Evolutionary conservation across 148 eudicot species (phyloP).

Genomic region (Silene uniflora): DNA sequence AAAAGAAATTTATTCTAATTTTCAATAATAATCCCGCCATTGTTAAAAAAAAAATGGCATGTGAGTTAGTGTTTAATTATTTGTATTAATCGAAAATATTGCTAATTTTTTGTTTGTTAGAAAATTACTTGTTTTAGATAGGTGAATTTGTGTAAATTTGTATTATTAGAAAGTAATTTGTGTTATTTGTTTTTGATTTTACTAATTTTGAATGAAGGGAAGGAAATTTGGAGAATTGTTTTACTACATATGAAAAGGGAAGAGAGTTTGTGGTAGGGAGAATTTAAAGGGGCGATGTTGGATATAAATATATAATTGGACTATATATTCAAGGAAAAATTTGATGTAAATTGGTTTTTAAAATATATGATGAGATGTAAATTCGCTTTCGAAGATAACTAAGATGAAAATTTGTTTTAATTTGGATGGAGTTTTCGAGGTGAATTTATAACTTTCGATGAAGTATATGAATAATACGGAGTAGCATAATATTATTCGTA

Average conservation of each 20-base stretch:
- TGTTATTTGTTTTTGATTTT: background rate
- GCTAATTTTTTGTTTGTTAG: background rate
- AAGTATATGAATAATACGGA: too few relatives aligned
- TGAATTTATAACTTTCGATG: too few relatives aligned
- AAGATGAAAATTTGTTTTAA: too few relatives aligned
- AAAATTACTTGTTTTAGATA: background rate
- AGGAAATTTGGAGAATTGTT: conserved; percentile 7
- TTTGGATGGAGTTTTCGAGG: background rate
- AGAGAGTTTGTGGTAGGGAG: conserved; percentile 31
- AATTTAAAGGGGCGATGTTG: conserved; percentile 20
- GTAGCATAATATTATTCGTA: too few relatives aligned
- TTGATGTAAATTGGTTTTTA: conserved; percentile 13
- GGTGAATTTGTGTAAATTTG: background rate
- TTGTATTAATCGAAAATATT: background rate
- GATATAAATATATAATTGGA: conserved; percentile 23
- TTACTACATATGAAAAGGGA: conserved; percentile 11
- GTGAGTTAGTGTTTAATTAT: background rate
- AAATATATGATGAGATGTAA: background rate
- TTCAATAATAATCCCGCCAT: conserved; percentile 21
- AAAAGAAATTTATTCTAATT: background rate
- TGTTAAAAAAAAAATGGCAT: conserved; percentile 20
- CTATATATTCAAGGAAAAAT: background rate
- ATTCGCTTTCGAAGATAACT: too few relatives aligned
- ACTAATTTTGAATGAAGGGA: background rate
- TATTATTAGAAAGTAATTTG: background rate